These are phyloP conservation scores for Steccherinum ochraceum DNA, from an alignment of 768 basidiomycete genomes.

Conservation along the genomic window DNA sequence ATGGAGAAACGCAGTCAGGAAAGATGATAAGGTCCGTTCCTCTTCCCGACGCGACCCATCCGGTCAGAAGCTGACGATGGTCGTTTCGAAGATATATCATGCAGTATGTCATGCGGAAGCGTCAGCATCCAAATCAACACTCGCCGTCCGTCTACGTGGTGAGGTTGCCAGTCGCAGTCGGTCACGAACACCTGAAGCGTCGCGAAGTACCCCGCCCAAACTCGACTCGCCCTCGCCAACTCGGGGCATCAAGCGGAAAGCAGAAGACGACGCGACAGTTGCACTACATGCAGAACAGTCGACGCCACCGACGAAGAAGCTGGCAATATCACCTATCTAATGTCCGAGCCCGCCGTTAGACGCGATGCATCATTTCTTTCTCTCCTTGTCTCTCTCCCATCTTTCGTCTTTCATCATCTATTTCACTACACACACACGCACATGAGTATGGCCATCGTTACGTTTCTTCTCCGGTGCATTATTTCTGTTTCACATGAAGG, in stretches of 20 bases:
- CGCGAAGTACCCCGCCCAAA: slow-evolving; percentile 31
- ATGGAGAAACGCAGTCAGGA: slow-evolving; percentile 85
- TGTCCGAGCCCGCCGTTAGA: no score
- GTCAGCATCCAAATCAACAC: slow-evolving; percentile 50
- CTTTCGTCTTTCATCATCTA: no score
- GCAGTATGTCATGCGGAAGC: slow-evolving; percentile 92
- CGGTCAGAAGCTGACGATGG: not conserved
- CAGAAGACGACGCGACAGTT: slow-evolving; percentile 34
- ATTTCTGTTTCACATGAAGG: not conserved
- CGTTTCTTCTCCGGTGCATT: not conserved
- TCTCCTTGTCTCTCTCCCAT: no score
- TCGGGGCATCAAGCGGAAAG: slow-evolving; percentile 72
- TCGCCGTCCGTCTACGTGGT: slow-evolving; percentile 63
- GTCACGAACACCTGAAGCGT: slow-evolving; percentile 65
- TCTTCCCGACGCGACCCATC: no score
- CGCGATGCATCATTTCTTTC: not conserved
- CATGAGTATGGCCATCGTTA: no score
- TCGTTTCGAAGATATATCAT: slow-evolving; percentile 68
- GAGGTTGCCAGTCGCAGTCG: slow-evolving; percentile 57
- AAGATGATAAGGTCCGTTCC: slow-evolving; percentile 72
- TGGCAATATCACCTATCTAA: slow-evolving; percentile 38
- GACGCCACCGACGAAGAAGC: slow-evolving; percentile 65
- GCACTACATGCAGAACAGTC: slow-evolving; percentile 27
- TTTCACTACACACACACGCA: no score
- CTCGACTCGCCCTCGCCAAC: slow-evolving; percentile 42